Percentiles rank a stretch among this genome's conserved stretches.
These are phyloP conservation scores for Ceratocystiopsis brevicomis DNA, from an alignment of 2,329 filamentous ascomycete species.

Conservation along the genomic window DNA sequence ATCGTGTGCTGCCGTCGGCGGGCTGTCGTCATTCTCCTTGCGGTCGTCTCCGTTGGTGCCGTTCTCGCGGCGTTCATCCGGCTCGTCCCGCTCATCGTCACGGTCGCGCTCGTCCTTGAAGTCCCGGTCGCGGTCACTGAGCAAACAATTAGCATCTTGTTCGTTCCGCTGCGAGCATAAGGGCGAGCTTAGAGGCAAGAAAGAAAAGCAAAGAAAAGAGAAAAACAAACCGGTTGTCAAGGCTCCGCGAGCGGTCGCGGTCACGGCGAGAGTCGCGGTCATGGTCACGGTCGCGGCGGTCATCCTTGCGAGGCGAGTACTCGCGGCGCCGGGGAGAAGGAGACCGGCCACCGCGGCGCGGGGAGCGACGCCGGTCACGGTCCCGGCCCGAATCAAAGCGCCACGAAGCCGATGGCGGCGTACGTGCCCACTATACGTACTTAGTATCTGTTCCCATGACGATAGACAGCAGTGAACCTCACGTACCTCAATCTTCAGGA, in stretches of 20 bases:
- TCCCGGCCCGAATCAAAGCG: conserved; percentile 86
- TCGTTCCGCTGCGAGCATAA: too few species aligned
- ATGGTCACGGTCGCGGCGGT: conserved; percentile 57
- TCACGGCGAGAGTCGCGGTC: conserved; percentile 52
- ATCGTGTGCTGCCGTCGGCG: conserved; percentile 69
- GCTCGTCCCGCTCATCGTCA: conserved; percentile 51
- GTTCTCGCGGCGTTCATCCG: conserved; percentile 50
- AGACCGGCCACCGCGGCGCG: conserved; percentile 47
- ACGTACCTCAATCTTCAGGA: conserved; percentile 89
- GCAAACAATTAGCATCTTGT: too few species aligned
- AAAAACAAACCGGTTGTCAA: conserved; percentile 34
- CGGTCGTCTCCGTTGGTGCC: conserved; percentile 71
- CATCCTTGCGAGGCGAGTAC: conserved; percentile 76
- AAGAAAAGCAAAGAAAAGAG: too few species aligned
- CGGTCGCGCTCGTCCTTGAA: conserved; percentile 25
- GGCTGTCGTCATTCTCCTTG: conserved; percentile 50
- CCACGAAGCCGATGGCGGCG: conserved; percentile 94
- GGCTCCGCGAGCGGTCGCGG: conserved; percentile 55
- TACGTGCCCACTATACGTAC: conserved; percentile 77
- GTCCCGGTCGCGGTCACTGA: conserved; percentile 22
- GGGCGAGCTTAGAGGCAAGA: too few species aligned
- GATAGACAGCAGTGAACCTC: background rate
- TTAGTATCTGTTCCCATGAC: background rate
- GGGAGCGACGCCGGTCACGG: conserved; percentile 46
- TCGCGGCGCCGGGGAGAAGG: conserved; percentile 66